Evolutionary conservation across 2,329 filamentous ascomycete species (phyloP).

Genomic region (Teratosphaeria gauchensis): DNA sequence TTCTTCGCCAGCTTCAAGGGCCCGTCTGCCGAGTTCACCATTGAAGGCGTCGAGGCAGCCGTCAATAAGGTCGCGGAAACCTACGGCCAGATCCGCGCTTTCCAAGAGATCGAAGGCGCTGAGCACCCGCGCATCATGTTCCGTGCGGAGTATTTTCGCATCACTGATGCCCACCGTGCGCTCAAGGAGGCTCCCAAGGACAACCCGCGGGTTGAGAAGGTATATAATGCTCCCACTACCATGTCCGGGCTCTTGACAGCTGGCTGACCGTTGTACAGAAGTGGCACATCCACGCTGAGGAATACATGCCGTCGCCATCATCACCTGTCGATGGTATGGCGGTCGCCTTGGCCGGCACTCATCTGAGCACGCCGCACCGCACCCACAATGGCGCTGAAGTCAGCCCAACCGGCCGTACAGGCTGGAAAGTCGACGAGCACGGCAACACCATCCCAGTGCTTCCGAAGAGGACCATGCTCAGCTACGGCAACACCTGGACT

Average conservation of each 20-base stretch:
- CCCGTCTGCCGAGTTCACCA: slow-evolving; percentile 8
- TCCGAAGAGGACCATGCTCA: neutral
- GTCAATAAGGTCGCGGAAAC: slow-evolving; percentile 10
- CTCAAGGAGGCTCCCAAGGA: slow-evolving; percentile 3
- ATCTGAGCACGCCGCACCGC: slow-evolving; percentile 1
- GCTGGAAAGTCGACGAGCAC: slow-evolving; percentile 11
- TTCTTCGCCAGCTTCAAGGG: slow-evolving; percentile 11
- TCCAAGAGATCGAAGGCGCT: slow-evolving; percentile 7
- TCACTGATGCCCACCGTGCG: slow-evolving; percentile 13
- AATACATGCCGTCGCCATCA: neutral
- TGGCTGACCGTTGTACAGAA: slow-evolving; percentile 6
- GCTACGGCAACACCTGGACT: neutral
- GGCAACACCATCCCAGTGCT: neutral
- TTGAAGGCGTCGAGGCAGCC: neutral
- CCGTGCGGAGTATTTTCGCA: slow-evolving; percentile 20
- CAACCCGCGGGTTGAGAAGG: slow-evolving; percentile 5
- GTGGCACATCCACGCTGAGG: slow-evolving; percentile 1
- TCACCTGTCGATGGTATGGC: neutral
- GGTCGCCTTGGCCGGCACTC: neutral
- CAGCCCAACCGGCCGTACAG: slow-evolving; percentile 22
- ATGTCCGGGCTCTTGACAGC: neutral
- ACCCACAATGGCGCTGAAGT: neutral
- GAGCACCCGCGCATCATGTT: slow-evolving; percentile 12
- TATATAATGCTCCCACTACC: slow-evolving; percentile 6
- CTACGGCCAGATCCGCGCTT: slow-evolving; percentile 16